Conservation (phyloP, 2,329 filamentous ascomycete species). For the Botrytis byssoidea region DNA sequence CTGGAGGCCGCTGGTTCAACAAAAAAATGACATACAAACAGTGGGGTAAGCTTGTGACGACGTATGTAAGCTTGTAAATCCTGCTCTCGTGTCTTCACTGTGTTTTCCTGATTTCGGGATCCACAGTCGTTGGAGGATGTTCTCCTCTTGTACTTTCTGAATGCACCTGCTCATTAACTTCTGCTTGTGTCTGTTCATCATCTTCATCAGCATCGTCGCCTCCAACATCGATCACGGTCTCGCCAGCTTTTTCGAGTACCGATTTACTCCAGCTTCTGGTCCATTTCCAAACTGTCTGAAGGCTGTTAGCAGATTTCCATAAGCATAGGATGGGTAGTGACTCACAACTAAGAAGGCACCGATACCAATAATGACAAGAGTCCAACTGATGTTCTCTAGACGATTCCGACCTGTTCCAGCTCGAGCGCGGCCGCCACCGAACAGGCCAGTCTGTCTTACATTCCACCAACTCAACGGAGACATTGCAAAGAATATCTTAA, state of each 20-base stretch:
- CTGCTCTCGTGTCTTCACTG: conserved; percentile 14
- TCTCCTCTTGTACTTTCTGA: neutral
- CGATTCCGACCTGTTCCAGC: conserved; percentile 70
- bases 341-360: conserved; percentile 74
- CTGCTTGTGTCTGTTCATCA: conserved; percentile 22
- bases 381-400: conserved; percentile 74
- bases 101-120: conserved; percentile 27
- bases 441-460: conserved; percentile 59
- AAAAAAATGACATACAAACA: neutral
- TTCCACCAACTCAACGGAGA: conserved; percentile 77
- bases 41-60: neutral
- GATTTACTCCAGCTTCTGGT: conserved; percentile 71
- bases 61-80: neutral
- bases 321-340: conserved; percentile 29
- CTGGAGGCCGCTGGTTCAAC: neutral
- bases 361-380: conserved; percentile 77
- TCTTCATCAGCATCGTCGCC: conserved; percentile 54
- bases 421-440: conserved; percentile 51
- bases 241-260: conserved; percentile 73
- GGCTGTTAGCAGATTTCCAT: neutral
- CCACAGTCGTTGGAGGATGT: neutral
- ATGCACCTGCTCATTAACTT: neutral
- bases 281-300: conserved; percentile 74
- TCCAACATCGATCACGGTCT: conserved; percentile 80
- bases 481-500: conserved; percentile 74